Base-by-base conservation (phyloP, 2,329 filamentous ascomycete species). In the Teratosphaeriaceae sp. region DNA sequence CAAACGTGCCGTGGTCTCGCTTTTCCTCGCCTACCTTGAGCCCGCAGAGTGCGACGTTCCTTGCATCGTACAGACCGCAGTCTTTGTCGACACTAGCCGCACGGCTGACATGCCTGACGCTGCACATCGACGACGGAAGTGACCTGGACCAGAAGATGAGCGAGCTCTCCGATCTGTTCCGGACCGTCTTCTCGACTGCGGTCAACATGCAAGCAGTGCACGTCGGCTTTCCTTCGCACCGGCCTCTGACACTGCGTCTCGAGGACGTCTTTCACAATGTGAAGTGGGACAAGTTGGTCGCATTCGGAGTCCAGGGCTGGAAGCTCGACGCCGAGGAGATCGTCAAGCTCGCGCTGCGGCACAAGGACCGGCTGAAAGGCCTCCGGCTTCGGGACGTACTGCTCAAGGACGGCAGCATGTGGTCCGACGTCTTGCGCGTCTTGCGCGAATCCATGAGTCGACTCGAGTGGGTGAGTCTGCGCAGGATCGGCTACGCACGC, bases 261-360 rank as follows among this genome's bases (percentile, higher is more conserved):
- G 76, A 81, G 46, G 69, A 73, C 5, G 68, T 84, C 19, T 83
- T 85, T 55, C 79, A 84, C 53, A 65, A 75, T 44, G 70, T 80
- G 6, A 69, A 70, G 33, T 83, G 79, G 78, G 70, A 75, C 12
- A 75, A 74, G 24, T 65, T 85, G 4, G 70, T 77, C 24, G 78
- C 79, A 2, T 75, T 84, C 43, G 80, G 80, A 2, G 74, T 85
- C 18, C 78, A 82, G 50, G 74, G 76, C 12, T 84, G 81, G 81
- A 71, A 72, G 31, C 62, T 84, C 3, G 65, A 74, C 35, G 72
- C 75, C 1, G 68, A 75, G 1, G 81, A 85, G 54, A 77, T 85
- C 38, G 75, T 80, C 35, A 63, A 62, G 0, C 62, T 84, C 5
- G 69, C 75, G 2, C 65, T 69, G 22, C 71, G 78, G 29, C 79